Evolutionary conservation across 2,329 filamentous ascomycete species (phyloP), one percentile per base, ranked within the genome.

Genomic region (Aspergillus vadensis): DNA sequence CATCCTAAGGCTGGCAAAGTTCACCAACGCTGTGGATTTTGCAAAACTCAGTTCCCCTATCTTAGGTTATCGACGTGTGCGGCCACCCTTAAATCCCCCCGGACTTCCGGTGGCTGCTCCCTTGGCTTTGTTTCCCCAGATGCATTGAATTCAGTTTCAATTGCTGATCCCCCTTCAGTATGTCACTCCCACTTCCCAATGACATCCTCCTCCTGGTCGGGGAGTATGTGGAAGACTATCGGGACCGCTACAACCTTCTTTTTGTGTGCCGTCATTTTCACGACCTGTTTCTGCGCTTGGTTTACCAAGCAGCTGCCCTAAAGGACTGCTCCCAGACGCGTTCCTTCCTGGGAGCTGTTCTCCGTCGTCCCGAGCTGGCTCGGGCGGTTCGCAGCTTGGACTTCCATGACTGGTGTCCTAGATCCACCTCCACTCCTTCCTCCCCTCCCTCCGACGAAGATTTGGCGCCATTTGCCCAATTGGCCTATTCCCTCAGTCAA

Each of bases 171-270:
- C 38, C n/a, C 23, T 61, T 56, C 38, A 65, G 55, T 10, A 72
- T 72, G 68, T 62, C 67, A 8, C 66, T 63, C 39, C 32, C 44
- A 17, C 53, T 70, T 23, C 61, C 74, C 21, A 70, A 70, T 63
- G 72, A 74, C 57, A 65, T 76, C 48, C 63, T 73, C 19, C 61
- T 70, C n/a, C 55, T 72, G 27, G 57, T 72, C 23, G 71, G 70
- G 48, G 70, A 73, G 39, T 65, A 64, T 3, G 47, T 72, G 23
- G 63, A 73, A 39, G 54, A 63, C n/a, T 67, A 65, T 19, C 19
- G 44, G 47, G 70, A 73, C 19, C 64, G 71, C 17, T 69, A 67
- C 51, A 70, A 68, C 27, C 64, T 72, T 10, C 49, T 70, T 12
- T 68, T 71, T 43, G 67, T 69, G 9, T 72, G 63, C 17, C 64